A percentile compares a stretch with the other conserved stretches of the same genome.
phyloP scores from a whole-genome alignment of 805 yeast species.

The Ogataea methanolica region DNA sequence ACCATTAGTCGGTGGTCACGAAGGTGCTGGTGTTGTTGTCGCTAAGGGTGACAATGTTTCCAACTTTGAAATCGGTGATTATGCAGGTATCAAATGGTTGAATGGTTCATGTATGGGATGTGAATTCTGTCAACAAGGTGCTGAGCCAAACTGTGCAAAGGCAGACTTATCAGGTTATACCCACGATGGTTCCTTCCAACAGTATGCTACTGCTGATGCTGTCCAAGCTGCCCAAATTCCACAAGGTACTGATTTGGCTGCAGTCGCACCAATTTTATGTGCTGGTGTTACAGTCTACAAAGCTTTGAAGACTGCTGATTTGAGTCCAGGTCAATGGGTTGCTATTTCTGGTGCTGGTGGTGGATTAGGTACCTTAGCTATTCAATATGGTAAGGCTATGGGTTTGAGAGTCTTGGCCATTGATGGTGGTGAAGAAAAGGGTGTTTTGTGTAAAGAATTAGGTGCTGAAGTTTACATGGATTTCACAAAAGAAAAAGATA shows the following conservation, averaged over 20 bases:
- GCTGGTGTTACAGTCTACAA: conserved; percentile 91
- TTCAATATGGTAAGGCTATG: conserved; percentile 74
- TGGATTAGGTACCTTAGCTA: conserved; percentile 72
- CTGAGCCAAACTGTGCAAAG: conserved; percentile 64
- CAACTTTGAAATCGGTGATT: conserved; percentile 68
- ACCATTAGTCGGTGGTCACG: conserved; percentile 78
- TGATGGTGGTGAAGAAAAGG: conserved; percentile 72
- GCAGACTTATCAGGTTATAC: conserved; percentile 83
- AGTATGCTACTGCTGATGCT: conserved; percentile 85
- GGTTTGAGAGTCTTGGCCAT: conserved; percentile 68
- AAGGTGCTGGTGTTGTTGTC: conserved; percentile 78
- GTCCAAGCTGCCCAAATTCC: conserved; percentile 81
- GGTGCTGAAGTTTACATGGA: conserved; percentile 67
- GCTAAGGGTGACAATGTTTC: conserved; percentile 61
- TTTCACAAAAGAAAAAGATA: conserved; percentile 40
- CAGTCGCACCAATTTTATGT: conserved; percentile 77
- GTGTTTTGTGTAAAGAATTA: conserved; percentile 42
- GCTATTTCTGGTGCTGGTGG: conserved; percentile 79
- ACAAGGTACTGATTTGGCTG: conserved; percentile 65
- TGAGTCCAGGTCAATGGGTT: conserved; percentile 72
- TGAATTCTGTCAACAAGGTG: conserved; percentile 55
- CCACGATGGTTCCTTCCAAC: conserved; percentile 88
- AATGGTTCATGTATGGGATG: conserved; percentile 67
- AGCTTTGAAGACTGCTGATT: conserved; percentile 76
- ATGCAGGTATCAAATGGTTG: conserved; percentile 76